These are phyloP conservation scores for Neoscytalidium dimidiatum DNA, from an alignment of 2,329 filamentous ascomycete genomes.

Conservation along the genomic window DNA sequence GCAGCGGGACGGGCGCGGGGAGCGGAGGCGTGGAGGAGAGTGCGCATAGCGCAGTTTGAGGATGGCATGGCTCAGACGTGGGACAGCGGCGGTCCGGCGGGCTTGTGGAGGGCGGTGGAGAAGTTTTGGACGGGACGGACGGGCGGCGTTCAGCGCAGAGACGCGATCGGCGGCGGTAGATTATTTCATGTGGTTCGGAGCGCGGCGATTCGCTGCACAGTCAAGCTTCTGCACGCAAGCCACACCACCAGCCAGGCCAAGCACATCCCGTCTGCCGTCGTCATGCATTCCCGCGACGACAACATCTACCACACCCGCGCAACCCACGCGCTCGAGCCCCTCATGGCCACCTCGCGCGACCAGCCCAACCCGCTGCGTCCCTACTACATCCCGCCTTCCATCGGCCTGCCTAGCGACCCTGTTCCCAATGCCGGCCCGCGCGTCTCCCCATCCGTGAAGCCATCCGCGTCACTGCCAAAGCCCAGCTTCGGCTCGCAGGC, in stretches of 20 bases:
- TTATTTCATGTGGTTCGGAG: slow-evolving; percentile 17
- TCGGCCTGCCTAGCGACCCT: slow-evolving; percentile 58
- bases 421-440: slow-evolving; percentile 33
- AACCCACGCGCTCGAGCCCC: slow-evolving; percentile 15
- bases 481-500: slow-evolving; percentile 63
- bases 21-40: background rate
- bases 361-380: slow-evolving; percentile 66
- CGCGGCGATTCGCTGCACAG: slow-evolving; percentile 17
- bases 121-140: background rate
- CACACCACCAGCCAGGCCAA: slow-evolving; percentile 3
- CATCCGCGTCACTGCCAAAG: slow-evolving; percentile 39
- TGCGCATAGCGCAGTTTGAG: slow-evolving; percentile 3
- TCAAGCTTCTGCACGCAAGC: slow-evolving; percentile 17
- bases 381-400: slow-evolving; percentile 71
- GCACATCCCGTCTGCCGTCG: background rate
- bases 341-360: slow-evolving; percentile 48
- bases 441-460: slow-evolving; percentile 33
- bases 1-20: background rate
- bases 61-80: slow-evolving; percentile 1
- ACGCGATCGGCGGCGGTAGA: slow-evolving; percentile 8
- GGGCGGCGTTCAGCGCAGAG: slow-evolving; percentile 1
- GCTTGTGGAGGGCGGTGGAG: slow-evolving; percentile 17
- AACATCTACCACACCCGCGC: background rate
- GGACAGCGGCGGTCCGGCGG: background rate
- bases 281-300: slow-evolving; percentile 10